A percentile compares a stretch with the other conserved stretches of the same genome.
phyloP scores from a whole-genome alignment of 2,329 filamentous ascomycete species.

The Talaromyces amestolkiae region DNA sequence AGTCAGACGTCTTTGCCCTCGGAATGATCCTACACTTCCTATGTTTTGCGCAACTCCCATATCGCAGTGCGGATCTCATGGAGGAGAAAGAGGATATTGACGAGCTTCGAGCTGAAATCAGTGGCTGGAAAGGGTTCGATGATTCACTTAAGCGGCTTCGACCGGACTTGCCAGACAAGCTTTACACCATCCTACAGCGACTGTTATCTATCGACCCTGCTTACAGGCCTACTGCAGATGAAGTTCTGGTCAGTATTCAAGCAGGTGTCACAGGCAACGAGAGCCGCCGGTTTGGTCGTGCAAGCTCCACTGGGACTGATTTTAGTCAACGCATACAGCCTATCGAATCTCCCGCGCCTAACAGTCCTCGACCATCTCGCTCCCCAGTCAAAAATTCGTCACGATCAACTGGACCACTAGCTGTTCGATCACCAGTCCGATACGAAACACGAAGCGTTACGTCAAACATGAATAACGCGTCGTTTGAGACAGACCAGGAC shows the following conservation, averaged over 20 bases:
- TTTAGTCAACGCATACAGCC: slow-evolving; percentile 39
- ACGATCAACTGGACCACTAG: slow-evolving; percentile 4
- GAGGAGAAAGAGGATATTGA: slow-evolving; percentile 84
- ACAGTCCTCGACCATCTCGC: slow-evolving; percentile 28
- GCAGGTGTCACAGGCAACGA: slow-evolving; percentile 57
- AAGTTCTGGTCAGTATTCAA: slow-evolving; percentile 77
- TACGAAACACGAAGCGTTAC: slow-evolving; percentile 19
- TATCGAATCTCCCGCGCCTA: slow-evolving; percentile 35
- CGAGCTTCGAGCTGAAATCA: slow-evolving; percentile 78
- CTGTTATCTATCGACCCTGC: slow-evolving; percentile 74
- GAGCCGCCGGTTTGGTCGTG: slow-evolving; percentile 39
- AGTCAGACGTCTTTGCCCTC: slow-evolving; percentile 96
- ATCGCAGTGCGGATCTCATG: slow-evolving; percentile 75
- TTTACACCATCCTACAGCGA: slow-evolving; percentile 80
- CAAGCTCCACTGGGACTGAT: slow-evolving; percentile 33
- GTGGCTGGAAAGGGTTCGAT: slow-evolving; percentile 81
- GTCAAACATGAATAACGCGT: not conserved
- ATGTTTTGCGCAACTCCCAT: slow-evolving; percentile 88
- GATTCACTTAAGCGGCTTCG: slow-evolving; percentile 67
- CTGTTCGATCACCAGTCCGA: slow-evolving; percentile 13
- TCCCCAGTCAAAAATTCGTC: slow-evolving; percentile 23
- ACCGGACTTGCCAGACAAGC: slow-evolving; percentile 76
- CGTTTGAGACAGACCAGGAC: not conserved
- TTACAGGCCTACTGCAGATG: slow-evolving; percentile 77
- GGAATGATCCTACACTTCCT: slow-evolving; percentile 99